Evolutionary conservation across 495 filamentous ascomycete species (phyloP).

Genomic region (Coniosporium apollinis): DNA sequence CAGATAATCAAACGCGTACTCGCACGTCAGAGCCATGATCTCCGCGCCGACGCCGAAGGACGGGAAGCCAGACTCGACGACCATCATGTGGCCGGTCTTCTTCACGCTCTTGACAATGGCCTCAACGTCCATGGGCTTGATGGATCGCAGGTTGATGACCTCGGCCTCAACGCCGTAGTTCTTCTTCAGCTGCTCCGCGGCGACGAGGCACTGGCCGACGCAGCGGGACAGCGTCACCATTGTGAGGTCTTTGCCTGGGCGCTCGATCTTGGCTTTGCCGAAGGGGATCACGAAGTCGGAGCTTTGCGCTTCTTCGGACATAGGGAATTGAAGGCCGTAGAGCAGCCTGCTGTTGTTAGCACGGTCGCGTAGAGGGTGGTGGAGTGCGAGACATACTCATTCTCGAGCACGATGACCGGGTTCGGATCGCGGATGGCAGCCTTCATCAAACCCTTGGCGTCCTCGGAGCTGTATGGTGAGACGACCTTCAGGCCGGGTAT

Average conservation of each 20-base stretch:
- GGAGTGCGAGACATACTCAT: slow-evolving; percentile 45
- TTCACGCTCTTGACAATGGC: slow-evolving; percentile 89
- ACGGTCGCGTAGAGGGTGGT: not conserved
- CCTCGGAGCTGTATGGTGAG: slow-evolving; percentile 85
- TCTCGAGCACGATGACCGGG: slow-evolving; percentile 87
- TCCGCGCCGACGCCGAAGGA: slow-evolving; percentile 83
- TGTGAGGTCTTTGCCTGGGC: slow-evolving; percentile 85
- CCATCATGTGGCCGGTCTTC: slow-evolving; percentile 88
- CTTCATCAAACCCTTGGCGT: slow-evolving; percentile 95
- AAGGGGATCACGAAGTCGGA: slow-evolving; percentile 90
- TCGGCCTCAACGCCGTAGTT: slow-evolving; percentile 93
- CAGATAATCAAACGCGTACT: slow-evolving; percentile 96
- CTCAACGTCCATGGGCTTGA: slow-evolving; percentile 94
- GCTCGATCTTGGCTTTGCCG: slow-evolving; percentile 98
- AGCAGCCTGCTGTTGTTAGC: slow-evolving; percentile 42
- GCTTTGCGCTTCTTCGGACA: slow-evolving; percentile 89
- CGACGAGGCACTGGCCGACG: slow-evolving; percentile 80
- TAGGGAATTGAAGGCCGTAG: slow-evolving; percentile 85
- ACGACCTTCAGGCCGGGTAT: slow-evolving; percentile 97
- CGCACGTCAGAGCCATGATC: slow-evolving; percentile 85
- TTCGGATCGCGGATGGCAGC: slow-evolving; percentile 97
- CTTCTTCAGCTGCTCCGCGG: slow-evolving; percentile 77
- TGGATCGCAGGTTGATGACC: slow-evolving; percentile 91
- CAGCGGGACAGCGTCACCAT: slow-evolving; percentile 88
- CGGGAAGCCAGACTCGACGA: slow-evolving; percentile 90